Percentiles rank a stretch among this genome's conserved stretches.
Evolutionary conservation across 768 basidiomycete species (phyloP).

Genomic region (Serendipita sp.): DNA sequence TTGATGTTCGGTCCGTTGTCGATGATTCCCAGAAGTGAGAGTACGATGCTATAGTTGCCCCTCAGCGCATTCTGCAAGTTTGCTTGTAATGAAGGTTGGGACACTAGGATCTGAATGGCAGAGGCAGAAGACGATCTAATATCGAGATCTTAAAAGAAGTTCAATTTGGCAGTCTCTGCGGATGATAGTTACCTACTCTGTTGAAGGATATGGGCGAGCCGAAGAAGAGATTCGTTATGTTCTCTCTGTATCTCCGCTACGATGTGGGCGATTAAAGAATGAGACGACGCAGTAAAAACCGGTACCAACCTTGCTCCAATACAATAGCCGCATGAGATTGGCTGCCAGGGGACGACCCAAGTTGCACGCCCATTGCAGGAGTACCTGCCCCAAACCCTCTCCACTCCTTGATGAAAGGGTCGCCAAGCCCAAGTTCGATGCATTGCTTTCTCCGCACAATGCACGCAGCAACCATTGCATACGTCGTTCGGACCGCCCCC

Average conservation of each 20-base stretch:
- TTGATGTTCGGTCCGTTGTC: constrained; percentile 65
- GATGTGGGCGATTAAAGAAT: constrained; percentile 26
- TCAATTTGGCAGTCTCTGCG: neutral
- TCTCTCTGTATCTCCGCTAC: constrained; percentile 71
- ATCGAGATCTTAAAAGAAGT: constrained; percentile 36
- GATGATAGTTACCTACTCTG: constrained; percentile 32
- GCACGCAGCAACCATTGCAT: constrained; percentile 90
- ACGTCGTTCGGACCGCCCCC: constrained; percentile 91
- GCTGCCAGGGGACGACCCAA: neutral
- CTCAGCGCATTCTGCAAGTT: constrained; percentile 77
- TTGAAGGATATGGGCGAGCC: constrained; percentile 70
- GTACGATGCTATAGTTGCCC: constrained; percentile 82
- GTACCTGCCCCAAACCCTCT: constrained; percentile 19
- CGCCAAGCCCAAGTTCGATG: constrained; percentile 44
- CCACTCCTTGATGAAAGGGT: constrained; percentile 45
- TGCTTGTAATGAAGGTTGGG: constrained; percentile 65
- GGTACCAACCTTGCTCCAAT: constrained; percentile 27
- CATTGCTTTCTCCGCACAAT: constrained; percentile 69
- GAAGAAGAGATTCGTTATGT: constrained; percentile 52
- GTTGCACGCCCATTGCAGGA: constrained; percentile 24
- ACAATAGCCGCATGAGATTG: neutral
- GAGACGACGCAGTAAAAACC: neutral
- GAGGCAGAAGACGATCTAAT: constrained; percentile 46
- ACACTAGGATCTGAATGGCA: constrained; percentile 71
- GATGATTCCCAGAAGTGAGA: constrained; percentile 83